Evolutionary conservation across 1,139 yeast species (phyloP).

Genomic region (Geotrichum bryndzae): DNA sequence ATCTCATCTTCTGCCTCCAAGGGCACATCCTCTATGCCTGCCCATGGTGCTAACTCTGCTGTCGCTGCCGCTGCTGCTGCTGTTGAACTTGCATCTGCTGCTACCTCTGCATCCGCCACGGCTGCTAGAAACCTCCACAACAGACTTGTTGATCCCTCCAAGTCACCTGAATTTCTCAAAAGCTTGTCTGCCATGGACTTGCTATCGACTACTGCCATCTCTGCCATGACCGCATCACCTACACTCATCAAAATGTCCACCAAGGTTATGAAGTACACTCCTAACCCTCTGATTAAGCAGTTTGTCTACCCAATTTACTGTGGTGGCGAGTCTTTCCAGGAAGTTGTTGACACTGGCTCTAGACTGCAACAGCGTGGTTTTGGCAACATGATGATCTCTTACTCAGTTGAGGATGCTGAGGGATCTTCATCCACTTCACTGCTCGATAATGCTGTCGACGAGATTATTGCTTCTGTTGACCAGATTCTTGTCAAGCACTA

Average conservation of each 20-base stretch:
- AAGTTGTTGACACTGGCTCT: slow-evolving; percentile 66
- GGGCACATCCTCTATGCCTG: background rate
- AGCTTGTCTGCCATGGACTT: slow-evolving; percentile 24
- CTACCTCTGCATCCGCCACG: background rate
- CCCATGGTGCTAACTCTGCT: background rate
- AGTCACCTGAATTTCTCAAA: slow-evolving; percentile 23
- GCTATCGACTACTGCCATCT: slow-evolving; percentile 19
- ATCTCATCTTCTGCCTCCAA: background rate
- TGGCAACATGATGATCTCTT: slow-evolving; percentile 87
- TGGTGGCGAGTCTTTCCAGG: slow-evolving; percentile 76
- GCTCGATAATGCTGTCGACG: slow-evolving; percentile 56
- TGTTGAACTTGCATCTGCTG: slow-evolving; percentile 1
- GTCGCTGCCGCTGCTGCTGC: slow-evolving; percentile 5
- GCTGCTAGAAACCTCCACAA: slow-evolving; percentile 1
- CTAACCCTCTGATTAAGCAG: slow-evolving; percentile 61
- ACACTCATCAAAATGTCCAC: slow-evolving; percentile 32
- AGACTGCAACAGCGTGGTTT: slow-evolving; percentile 67
- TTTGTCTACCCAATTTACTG: slow-evolving; percentile 80
- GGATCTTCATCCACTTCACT: slow-evolving; percentile 49
- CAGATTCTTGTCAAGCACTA: slow-evolving; percentile 72
- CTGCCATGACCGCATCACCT: slow-evolving; percentile 34
- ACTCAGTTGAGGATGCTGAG: slow-evolving; percentile 89
- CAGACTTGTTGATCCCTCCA: slow-evolving; percentile 15
- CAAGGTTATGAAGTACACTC: slow-evolving; percentile 42
- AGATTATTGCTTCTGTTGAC: slow-evolving; percentile 56